phyloP scores from a whole-genome alignment of 2,329 filamentous ascomycete species.

The Aspergillus spinulosporus region DNA sequence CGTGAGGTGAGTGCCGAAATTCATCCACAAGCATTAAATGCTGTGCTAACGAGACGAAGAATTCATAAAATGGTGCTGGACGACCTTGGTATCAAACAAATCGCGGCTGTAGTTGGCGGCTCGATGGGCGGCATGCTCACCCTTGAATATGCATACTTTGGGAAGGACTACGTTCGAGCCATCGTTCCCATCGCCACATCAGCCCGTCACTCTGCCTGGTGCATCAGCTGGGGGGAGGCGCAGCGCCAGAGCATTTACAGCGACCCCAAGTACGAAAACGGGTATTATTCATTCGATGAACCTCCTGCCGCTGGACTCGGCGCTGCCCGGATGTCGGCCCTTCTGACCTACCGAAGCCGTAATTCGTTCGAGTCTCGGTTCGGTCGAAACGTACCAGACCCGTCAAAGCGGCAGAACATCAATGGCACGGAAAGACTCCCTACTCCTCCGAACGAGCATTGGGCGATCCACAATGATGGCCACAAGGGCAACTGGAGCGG shows the following conservation, averaged over 20 bases:
- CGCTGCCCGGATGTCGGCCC: constrained; percentile 92
- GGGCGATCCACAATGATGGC: constrained; percentile 80
- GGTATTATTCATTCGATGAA: constrained; percentile 86
- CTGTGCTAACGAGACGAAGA: constrained; percentile 30
- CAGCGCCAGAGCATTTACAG: constrained; percentile 77
- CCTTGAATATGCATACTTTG: constrained; percentile 67
- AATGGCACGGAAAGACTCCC: constrained; percentile 62
- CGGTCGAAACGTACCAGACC: constrained; percentile 86
- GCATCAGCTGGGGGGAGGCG: constrained; percentile 60
- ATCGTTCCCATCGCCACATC: constrained; percentile 60
- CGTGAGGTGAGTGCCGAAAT: constrained; percentile 67
- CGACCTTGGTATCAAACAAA: constrained; percentile 54
- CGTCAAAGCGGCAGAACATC: constrained; percentile 79
- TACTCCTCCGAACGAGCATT: constrained; percentile 70
- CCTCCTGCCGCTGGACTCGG: constrained; percentile 84
- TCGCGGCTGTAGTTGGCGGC: constrained; percentile 57
- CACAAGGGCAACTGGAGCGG: constrained; percentile 60
- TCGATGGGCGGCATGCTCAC: constrained; percentile 62
- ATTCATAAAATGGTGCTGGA: constrained; percentile 58
- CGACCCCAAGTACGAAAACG: constrained; percentile 97
- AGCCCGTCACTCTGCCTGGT: constrained; percentile 58
- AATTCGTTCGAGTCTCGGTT: constrained; percentile 97
- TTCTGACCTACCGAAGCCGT: constrained; percentile 92
- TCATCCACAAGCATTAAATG: background rate
- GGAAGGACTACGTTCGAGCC: constrained; percentile 59